Evolutionary conservation across 1,284 basidiomycete species (phyloP).

Genomic region (Cerrena zonata): DNA sequence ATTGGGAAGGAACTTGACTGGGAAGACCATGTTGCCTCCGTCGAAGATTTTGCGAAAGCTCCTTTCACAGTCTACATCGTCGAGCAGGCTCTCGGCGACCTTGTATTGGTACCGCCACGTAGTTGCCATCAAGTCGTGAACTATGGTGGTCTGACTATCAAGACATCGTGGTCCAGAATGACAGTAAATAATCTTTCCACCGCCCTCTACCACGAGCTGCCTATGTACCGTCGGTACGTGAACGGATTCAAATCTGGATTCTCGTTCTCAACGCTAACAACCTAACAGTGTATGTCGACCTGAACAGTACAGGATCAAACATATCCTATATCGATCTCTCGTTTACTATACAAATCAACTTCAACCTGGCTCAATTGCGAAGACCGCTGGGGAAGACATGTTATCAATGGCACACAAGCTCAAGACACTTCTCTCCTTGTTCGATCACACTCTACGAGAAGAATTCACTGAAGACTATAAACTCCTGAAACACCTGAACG

Average conservation of each 20-base stretch:
- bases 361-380: background rate
- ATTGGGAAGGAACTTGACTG: constrained; percentile 64
- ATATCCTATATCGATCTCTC: constrained; percentile 53
- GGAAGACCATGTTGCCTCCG: constrained; percentile 55
- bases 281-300: constrained; percentile 59
- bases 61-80: constrained; percentile 62
- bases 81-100: constrained; percentile 66
- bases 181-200: constrained; percentile 49
- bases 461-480: constrained; percentile 41
- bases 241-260: constrained; percentile 3
- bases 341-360: constrained; percentile 28
- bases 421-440: constrained; percentile 39
- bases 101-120: constrained; percentile 72
- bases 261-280: constrained; percentile 9
- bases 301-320: constrained; percentile 69
- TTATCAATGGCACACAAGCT: constrained; percentile 11
- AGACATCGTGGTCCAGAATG: constrained; percentile 79
- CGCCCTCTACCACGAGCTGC: constrained; percentile 65
- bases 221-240: constrained; percentile 66
- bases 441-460: constrained; percentile 52
- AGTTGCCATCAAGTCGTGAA: constrained; percentile 78
- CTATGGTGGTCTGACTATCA: constrained; percentile 67
- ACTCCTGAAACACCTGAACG: constrained; percentile 18
- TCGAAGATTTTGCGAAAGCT: constrained; percentile 59
- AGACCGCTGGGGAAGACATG: background rate